These are phyloP conservation scores for Phyllosticta citribraziliensis DNA, from an alignment of 2,329 filamentous ascomycete genomes.

Conservation along the genomic window DNA sequence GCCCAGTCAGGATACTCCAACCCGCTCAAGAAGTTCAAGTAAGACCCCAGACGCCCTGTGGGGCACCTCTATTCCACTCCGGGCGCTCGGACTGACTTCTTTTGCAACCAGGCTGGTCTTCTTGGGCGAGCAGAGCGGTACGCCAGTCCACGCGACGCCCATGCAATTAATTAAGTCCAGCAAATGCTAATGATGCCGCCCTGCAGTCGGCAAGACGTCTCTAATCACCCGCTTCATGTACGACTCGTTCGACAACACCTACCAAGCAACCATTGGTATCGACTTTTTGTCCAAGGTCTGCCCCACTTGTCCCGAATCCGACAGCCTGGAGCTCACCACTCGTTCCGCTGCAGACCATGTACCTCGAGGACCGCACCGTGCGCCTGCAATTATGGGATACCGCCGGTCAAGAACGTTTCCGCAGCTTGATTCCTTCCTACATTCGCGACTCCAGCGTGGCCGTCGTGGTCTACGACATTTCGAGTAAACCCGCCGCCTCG, in stretches of 20 bases:
- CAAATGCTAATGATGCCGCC: constrained; percentile 12
- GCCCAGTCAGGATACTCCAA: constrained; percentile 85
- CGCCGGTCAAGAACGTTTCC: constrained; percentile 92
- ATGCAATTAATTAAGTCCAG: background rate
- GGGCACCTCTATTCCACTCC: background rate
- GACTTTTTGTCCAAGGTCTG: constrained; percentile 89
- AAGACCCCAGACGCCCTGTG: constrained; percentile 12
- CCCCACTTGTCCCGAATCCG: background rate
- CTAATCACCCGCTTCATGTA: constrained; percentile 99
- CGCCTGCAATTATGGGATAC: constrained; percentile 98
- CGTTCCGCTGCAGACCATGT: constrained; percentile 67
- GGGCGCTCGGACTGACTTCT: background rate
- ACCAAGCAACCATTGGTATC: constrained; percentile 98
- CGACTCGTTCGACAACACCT: constrained; percentile 99
- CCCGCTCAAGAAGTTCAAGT: constrained; percentile 99
- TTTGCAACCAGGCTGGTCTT: constrained; percentile 67
- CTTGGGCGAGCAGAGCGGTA: constrained; percentile 97
- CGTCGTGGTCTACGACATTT: constrained; percentile 98
- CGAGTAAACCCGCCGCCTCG: constrained; percentile 46
- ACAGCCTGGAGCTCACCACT: constrained; percentile 2
- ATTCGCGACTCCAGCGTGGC: constrained; percentile 97
- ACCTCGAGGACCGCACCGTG: constrained; percentile 95
- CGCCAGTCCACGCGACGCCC: constrained; percentile 23
- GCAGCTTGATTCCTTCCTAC: constrained; percentile 93
- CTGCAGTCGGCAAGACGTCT: constrained; percentile 89